Evolutionary conservation across 1,284 basidiomycete genomes (phyloP).

Genomic region (Ustilago nuda): DNA sequence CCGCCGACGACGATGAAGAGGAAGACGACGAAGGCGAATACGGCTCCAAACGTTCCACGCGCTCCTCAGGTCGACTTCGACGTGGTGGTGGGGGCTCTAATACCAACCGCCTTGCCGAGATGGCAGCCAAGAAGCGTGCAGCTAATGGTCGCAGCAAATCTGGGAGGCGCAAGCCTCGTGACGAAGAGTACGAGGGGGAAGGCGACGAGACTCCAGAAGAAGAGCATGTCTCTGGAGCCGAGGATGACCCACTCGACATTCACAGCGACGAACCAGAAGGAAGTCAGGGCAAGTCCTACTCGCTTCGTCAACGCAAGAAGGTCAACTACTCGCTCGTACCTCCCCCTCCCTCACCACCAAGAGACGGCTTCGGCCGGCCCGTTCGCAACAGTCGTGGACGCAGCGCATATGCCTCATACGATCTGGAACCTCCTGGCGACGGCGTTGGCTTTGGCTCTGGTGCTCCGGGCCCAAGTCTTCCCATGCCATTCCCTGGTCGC

Average conservation of each 20-base stretch:
- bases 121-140: constrained; percentile 50
- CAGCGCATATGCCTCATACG: constrained; percentile 34
- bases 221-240: constrained; percentile 36
- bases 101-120: constrained; percentile 34
- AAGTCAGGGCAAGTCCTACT: constrained; percentile 58
- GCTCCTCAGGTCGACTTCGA: constrained; percentile 33
- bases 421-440: constrained; percentile 29
- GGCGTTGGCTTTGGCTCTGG: constrained; percentile 22
- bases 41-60: constrained; percentile 34
- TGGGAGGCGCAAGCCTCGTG: constrained; percentile 22
- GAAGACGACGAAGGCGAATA: constrained; percentile 58
- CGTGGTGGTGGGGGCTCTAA: constrained; percentile 23
- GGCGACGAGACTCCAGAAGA: constrained; percentile 49
- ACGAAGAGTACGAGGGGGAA: constrained; percentile 47
- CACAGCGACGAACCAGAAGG: constrained; percentile 56
- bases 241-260: constrained; percentile 52
- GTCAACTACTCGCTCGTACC: constrained; percentile 65
- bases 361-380: constrained; percentile 62
- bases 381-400: constrained; percentile 42
- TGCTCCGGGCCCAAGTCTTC: constrained; percentile 23
- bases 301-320: constrained; percentile 65
- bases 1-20: constrained; percentile 58
- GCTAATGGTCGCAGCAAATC: constrained; percentile 27
- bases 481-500: constrained; percentile 50
- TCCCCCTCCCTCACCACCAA: constrained; percentile 56